Evolutionary conservation across 805 yeast genomes (phyloP), one percentile per base, ranked within the genome.

Genomic region (Middelhovenomyces tepae): DNA sequence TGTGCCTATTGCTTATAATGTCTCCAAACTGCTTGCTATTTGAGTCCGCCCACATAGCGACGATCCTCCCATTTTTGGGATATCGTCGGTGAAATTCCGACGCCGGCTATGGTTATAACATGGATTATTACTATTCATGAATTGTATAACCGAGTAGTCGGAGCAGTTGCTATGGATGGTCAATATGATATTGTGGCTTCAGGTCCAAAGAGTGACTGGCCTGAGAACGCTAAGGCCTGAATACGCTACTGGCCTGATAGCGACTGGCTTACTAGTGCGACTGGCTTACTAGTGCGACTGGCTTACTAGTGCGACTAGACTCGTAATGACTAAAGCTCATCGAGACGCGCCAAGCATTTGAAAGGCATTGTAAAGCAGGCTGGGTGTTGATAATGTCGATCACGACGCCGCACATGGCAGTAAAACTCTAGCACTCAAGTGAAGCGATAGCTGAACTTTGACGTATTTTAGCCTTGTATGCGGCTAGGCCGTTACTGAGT

Each of bases 401-500:
- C 24, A 26, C 11, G 24, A 26, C 7, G 35, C 35, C n/a, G 35
- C 35, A 19, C 26, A 32, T 9, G 35, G 26, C 18, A 26, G 35
- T 18, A 32, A 32, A 15, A 32, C 35, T 7, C 35, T 31, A 7
- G 35, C 35, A n/a, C 25, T 32, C 5, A 32, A 32, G 32, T 16
- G 35, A 32, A 16, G 35, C 35, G 11, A 31, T 32, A 8, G 35
- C 35, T 10, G 35, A 32, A 26, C 31, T 32, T n/a, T 16, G 31
- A 7, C 22, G 26, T 14, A 18, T 31, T 32, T 15, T 32, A 16
- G 35, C 31, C 4, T 21, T 32, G n/a, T 15, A 16, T 7, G 23
- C 27, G 5, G 35, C 31, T 11, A 24, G 35, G 16, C 22, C 31
- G 10, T 7, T 32, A 13, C 21, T 4, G 35, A 32, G 16, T 16